Percentiles rank a stretch among this genome's conserved stretches.
Evolutionary conservation across 2,329 filamentous ascomycete species (phyloP).

Genomic region (Colletotrichum caudatum): DNA sequence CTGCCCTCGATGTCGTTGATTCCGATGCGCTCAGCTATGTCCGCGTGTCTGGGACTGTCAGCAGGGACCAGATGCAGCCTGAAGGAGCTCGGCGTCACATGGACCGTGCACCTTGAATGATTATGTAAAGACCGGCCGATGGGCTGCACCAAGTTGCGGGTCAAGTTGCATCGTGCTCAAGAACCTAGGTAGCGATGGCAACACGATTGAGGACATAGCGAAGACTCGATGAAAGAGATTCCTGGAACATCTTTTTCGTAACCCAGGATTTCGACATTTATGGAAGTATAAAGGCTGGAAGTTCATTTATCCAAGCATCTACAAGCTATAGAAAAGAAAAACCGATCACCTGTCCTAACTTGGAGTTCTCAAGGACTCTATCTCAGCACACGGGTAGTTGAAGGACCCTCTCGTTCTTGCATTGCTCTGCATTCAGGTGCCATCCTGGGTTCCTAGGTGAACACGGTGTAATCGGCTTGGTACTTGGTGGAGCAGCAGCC

Average conservation of each 20-base stretch:
- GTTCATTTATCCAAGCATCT: too few relatives aligned
- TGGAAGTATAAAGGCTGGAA: too few relatives aligned
- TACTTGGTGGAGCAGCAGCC: neutral
- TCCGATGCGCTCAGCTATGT: slow-evolving; percentile 26
- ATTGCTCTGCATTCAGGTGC: neutral
- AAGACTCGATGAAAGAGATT: neutral
- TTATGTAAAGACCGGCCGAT: slow-evolving; percentile 25
- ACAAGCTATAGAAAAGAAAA: neutral
- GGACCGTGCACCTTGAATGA: slow-evolving; percentile 40
- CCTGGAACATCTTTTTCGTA: too few relatives aligned
- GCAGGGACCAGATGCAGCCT: slow-evolving; percentile 38
- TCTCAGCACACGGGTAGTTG: neutral
- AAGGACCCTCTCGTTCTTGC: neutral
- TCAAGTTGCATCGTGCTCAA: neutral
- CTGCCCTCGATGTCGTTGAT: slow-evolving; percentile 19
- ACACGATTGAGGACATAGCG: neutral
- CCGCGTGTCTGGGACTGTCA: slow-evolving; percentile 34
- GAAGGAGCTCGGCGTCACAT: slow-evolving; percentile 37
- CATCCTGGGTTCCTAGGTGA: neutral
- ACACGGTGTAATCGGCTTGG: neutral
- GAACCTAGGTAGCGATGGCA: neutral
- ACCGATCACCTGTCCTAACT: neutral
- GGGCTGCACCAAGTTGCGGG: neutral
- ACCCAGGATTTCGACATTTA: too few relatives aligned
- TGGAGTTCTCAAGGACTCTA: neutral